Evolutionary conservation across 2,329 filamentous ascomycete genomes (phyloP), one percentile per base, ranked within the genome.

Genomic region (Rutstroemia sydowiana): DNA sequence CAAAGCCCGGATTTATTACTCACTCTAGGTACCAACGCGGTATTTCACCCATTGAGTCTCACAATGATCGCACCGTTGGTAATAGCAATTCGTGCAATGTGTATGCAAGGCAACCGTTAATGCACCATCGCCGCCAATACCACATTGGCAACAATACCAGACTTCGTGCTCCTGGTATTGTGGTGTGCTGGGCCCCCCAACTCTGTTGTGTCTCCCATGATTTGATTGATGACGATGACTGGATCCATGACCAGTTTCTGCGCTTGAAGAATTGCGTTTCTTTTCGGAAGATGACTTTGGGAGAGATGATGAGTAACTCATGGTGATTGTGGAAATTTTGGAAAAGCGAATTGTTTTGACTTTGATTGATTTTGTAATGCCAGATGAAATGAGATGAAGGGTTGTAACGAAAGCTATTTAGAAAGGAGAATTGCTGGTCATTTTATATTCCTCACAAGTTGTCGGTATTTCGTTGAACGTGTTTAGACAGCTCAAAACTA

Each of bases 81-180:
- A 13, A 14, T 5, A 8, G 16, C 40, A 45, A 20, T 5, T 18
- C 10, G 31, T 37, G 23, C 48, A 45, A 31, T 45, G 31, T n/a
- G 23, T 2, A 14, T 45, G n/a, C 5, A 37, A n/a, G 11, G 7
- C 23, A 11, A 26, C 41, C 10, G 7, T 21, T 16, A 51, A 10
- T 13, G 32, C 13, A 6, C 32, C 48, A 4, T 51, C 31, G 1
- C 41, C 11, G 21, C 30, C 8, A 9, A 13, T 3, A 41, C 36
- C 26, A 16, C 46, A 42, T 2, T 14, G 13, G 18, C 41, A 51
- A 34, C 41, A 51, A 16, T 45, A 51, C 32, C 41, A 51, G 14
- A 51, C 10, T 34, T 45, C 16, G 20, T 40, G 23, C 13, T 20
- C 16, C 10, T 1, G 1, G 48, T 21, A 28, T n/a, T 21, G n/a